Conservation (phyloP, 208 protist genomes). For the Zelonia costaricensis region DNA sequence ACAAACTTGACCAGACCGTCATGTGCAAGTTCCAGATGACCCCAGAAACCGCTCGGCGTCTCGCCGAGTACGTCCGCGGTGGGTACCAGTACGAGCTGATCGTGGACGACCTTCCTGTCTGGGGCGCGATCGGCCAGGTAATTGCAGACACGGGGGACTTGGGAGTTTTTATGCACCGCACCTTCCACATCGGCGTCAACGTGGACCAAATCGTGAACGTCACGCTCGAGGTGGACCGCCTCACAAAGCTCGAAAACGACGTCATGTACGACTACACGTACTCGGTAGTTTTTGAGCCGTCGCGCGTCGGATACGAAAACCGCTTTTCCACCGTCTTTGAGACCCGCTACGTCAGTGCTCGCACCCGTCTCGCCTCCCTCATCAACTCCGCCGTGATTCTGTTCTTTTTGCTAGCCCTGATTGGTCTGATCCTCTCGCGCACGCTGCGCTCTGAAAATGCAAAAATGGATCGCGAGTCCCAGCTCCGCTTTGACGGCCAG, state of each 20-base stretch:
- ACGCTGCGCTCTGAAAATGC: slow-evolving; percentile 84
- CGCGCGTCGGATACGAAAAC: slow-evolving; percentile 69
- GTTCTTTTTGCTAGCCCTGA: slow-evolving; percentile 89
- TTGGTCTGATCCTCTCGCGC: slow-evolving; percentile 90
- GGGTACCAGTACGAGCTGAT: slow-evolving; percentile 62
- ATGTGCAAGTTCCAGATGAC: slow-evolving; percentile 41
- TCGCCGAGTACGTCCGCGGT: slow-evolving; percentile 30
- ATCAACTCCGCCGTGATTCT: slow-evolving; percentile 94
- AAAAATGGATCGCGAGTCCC: slow-evolving; percentile 66
- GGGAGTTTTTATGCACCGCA: slow-evolving; percentile 86
- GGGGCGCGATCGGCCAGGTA: slow-evolving; percentile 38
- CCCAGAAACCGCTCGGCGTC: slow-evolving; percentile 7
- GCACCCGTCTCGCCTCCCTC: slow-evolving; percentile 89
- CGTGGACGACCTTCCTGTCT: slow-evolving; percentile 65
- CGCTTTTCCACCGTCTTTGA: slow-evolving; percentile 93
- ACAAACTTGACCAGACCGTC: slow-evolving; percentile 2
- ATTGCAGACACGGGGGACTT: background rate
- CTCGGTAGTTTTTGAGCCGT: slow-evolving; percentile 66
- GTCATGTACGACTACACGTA: slow-evolving; percentile 87
- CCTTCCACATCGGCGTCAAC: slow-evolving; percentile 79
- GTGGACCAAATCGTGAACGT: slow-evolving; percentile 63
- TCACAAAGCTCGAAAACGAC: slow-evolving; percentile 15
- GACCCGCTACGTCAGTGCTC: slow-evolving; percentile 87
- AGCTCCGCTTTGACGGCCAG: slow-evolving; percentile 41
- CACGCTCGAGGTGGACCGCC: slow-evolving; percentile 47